Evolutionary conservation across 2,329 filamentous ascomycete genomes (phyloP), one percentile per base, ranked within the genome.

Genomic region (Sporothrix mexicana): DNA sequence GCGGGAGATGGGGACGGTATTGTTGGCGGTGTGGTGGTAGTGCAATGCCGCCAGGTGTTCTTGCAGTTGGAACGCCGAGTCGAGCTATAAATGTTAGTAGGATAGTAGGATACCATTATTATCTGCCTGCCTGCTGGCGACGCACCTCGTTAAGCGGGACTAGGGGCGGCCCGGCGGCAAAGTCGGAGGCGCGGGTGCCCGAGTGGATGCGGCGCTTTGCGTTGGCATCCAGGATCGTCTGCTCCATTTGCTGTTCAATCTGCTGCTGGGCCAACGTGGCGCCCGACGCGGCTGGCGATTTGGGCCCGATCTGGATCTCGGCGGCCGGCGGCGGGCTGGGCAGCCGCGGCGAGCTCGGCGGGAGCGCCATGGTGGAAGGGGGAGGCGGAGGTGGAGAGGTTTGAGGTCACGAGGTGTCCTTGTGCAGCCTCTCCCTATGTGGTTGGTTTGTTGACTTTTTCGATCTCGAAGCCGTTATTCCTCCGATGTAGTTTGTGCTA

Each of bases 51-150:
- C 95, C 71, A 99, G 91, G 80, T 99, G 95, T 83, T 99, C 96
- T 82, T 98, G 97, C 20, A 98, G 89, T 81, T 98, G 96, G 81
- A 98, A 99, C 61, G 96, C 93, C 25, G 95, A 98, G 80, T 99
- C 95, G 77, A 99, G 94, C 93, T 98, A 81, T 98, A 81, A 71
- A 15, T 25, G 23, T 2, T 7, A n/a, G n/a, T n/a, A n/a, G n/a
- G n/a, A n/a, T n/a, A n/a, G n/a, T n/a, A n/a, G n/a, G n/a, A n/a
- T n/a, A n/a, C n/a, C n/a, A n/a, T n/a, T n/a, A n/a, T n/a, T n/a
- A n/a, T n/a, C n/a, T n/a, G n/a, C n/a, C n/a, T n/a, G 9, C 3
- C 0, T 20, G 10, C 13, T 7, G 25, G 4, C 20, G 20, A 9
- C 87, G 76, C 80, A 97, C 94, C 86, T 98, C 93, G 76, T 90